Conservation (phyloP, 495 filamentous ascomycete species). For the Aspergillus homomorphus region DNA sequence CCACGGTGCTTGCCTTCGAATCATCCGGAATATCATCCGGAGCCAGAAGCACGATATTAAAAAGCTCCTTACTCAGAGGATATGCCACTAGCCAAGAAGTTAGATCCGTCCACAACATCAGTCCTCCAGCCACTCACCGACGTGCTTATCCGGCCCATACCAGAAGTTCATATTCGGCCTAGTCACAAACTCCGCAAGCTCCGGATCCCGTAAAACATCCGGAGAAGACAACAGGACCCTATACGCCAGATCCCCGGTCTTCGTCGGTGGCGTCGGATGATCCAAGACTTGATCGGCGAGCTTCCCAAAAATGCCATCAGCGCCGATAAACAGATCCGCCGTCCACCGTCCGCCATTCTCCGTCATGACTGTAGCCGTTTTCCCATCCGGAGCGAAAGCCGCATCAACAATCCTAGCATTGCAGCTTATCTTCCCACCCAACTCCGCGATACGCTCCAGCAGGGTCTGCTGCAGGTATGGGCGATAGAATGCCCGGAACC, state of each 20-base stretch:
- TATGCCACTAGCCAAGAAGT: slow-evolving; percentile 48
- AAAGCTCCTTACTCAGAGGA: slow-evolving; percentile 53
- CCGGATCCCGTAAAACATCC: slow-evolving; percentile 39
- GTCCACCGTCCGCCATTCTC: slow-evolving; percentile 15
- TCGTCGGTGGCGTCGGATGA: slow-evolving; percentile 38
- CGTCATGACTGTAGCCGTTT: slow-evolving; percentile 14
- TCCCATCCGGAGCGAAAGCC: slow-evolving; percentile 24
- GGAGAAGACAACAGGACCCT: slow-evolving; percentile 53
- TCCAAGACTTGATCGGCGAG: slow-evolving; percentile 36
- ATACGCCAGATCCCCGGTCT: slow-evolving; percentile 69
- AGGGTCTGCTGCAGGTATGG: slow-evolving; percentile 52
- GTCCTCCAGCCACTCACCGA: slow-evolving; percentile 21
- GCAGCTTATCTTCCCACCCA: slow-evolving; percentile 47
- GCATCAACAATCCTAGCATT: slow-evolving; percentile 40
- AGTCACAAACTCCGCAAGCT: slow-evolving; percentile 45
- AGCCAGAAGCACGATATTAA: slow-evolving; percentile 65
- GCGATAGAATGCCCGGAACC: slow-evolving; percentile 57
- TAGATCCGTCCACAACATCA: background rate
- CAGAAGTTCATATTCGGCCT: slow-evolving; percentile 65
- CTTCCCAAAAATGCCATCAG: slow-evolving; percentile 52
- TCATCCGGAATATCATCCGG: slow-evolving; percentile 63
- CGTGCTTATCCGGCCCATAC: slow-evolving; percentile 61
- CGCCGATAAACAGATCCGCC: slow-evolving; percentile 54
- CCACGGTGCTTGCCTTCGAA: slow-evolving; percentile 34
- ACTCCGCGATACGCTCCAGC: slow-evolving; percentile 44